Evolutionary conservation across 768 basidiomycete species (phyloP).

Genomic region (Suillus luteus): DNA sequence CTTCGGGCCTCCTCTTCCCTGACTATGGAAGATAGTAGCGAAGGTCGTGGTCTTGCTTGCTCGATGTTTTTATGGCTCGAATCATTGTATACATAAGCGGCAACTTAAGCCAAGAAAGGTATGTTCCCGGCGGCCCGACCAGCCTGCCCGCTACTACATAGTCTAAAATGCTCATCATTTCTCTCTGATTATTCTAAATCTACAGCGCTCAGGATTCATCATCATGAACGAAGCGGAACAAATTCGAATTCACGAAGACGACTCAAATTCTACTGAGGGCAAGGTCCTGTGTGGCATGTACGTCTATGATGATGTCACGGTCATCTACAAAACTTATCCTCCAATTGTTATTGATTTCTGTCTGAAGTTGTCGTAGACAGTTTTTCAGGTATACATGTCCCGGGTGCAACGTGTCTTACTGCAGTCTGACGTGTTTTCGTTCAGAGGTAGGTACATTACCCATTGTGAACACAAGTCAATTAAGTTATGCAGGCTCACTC

Average conservation of each 20-base stretch:
- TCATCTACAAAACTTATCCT: conserved; percentile 9
- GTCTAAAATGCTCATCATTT: neutral
- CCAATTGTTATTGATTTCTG: conserved; percentile 4
- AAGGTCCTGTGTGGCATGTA: conserved; percentile 48
- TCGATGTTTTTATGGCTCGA: neutral
- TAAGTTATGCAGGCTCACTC: conserved; percentile 50
- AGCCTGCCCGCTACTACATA: neutral
- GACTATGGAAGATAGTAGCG: neutral
- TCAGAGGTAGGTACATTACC: conserved; percentile 52
- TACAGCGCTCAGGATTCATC: neutral
- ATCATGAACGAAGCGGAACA: conserved; percentile 18
- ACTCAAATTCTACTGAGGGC: neutral
- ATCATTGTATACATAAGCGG: neutral
- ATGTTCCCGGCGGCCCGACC: conserved; percentile 1
- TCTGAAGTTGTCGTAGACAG: conserved; percentile 68
- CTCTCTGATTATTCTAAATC: neutral
- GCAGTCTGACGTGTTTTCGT: conserved; percentile 78
- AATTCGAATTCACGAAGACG: conserved; percentile 16
- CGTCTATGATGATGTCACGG: conserved; percentile 22
- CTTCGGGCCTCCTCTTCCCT: neutral
- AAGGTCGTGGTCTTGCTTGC: neutral
- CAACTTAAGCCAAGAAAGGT: neutral
- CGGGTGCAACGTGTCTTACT: conserved; percentile 78
- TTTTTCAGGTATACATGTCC: conserved; percentile 83
- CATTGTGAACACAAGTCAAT: neutral